phyloP scores from a whole-genome alignment of 108 stramenopile species.

The Pseudonitzschia pungens region DNA sequence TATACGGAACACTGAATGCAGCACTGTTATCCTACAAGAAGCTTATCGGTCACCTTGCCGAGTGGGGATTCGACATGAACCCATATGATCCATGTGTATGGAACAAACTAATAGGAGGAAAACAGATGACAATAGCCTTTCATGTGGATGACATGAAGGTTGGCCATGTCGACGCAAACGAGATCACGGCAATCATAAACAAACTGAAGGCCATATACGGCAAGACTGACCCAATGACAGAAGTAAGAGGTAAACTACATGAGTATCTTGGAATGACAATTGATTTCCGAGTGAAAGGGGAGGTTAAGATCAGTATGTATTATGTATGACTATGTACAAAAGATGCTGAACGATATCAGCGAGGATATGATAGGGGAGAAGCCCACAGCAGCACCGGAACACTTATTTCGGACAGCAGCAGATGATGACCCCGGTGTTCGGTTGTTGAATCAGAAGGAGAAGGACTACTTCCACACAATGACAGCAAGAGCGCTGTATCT shows the following conservation, averaged over 20 bases:
- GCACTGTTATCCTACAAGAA: conserved; percentile 37
- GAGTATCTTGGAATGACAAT: conserved; percentile 12
- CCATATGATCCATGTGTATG: conserved; percentile 34
- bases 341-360: conserved; percentile 27
- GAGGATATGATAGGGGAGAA: conserved; percentile 15
- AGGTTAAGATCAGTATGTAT: conserved; percentile 36
- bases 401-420: conserved; percentile 32
- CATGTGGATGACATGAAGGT: conserved; percentile 52
- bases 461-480: conserved; percentile 29
- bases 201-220: conserved; percentile 13
- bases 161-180: conserved; percentile 28
- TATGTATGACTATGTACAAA: conserved; percentile 22
- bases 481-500: conserved; percentile 40
- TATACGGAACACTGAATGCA: conserved; percentile 34
- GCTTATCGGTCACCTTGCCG: conserved; percentile 12
- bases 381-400: conserved; percentile 21
- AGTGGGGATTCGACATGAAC: conserved; percentile 30
- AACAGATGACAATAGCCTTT: conserved; percentile 38
- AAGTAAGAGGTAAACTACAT: conserved; percentile 25
- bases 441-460: not conserved
- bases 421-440: conserved; percentile 9
- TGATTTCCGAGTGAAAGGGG: conserved; percentile 34
- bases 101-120: conserved; percentile 40
- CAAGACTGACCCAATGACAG: conserved; percentile 11
- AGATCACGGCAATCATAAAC: conserved; percentile 9